These are phyloP conservation scores for Zymoseptoria crescenta DNA, from an alignment of 2,329 filamentous ascomycete species.

Conservation along the genomic window DNA sequence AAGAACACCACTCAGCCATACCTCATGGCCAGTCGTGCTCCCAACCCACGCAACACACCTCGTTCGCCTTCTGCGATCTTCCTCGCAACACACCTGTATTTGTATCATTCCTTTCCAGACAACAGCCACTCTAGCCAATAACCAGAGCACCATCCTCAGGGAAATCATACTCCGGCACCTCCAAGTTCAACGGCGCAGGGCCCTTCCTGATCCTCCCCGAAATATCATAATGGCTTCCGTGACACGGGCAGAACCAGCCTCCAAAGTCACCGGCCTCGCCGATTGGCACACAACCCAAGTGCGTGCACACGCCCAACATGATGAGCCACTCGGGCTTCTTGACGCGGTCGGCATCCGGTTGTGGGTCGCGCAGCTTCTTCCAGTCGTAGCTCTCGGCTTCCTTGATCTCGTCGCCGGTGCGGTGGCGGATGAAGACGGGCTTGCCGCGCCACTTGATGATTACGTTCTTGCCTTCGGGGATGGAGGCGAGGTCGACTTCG, in stretches of 20 bases:
- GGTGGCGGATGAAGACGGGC: constrained; percentile 99
- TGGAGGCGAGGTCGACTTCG: constrained; percentile 84
- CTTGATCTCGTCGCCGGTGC: constrained; percentile 84
- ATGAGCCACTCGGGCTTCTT: constrained; percentile 98
- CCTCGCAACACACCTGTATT: background rate
- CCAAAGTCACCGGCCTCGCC: constrained; percentile 97
- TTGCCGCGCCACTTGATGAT: constrained; percentile 99
- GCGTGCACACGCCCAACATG: constrained; percentile 99
- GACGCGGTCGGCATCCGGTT: constrained; percentile 84
- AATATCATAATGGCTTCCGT: constrained; percentile 99
- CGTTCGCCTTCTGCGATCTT: background rate
- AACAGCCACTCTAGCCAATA: constrained; percentile 65
- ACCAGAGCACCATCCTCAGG: constrained; percentile 79
- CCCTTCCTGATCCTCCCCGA: constrained; percentile 97
- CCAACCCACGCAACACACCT: background rate
- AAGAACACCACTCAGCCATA: background rate
- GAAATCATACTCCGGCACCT: constrained; percentile 90
- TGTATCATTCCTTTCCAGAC: background rate
- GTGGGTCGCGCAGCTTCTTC: constrained; percentile 77
- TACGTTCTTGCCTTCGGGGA: constrained; percentile 99
- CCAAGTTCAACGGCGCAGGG: constrained; percentile 93
- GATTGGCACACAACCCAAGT: constrained; percentile 97
- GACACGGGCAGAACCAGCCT: constrained; percentile 99
- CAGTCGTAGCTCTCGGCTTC: constrained; percentile 87
- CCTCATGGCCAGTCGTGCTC: background rate